Evolutionary conservation across 2,329 filamentous ascomycete genomes (phyloP).

Genomic region (Neurospora sp.): DNA sequence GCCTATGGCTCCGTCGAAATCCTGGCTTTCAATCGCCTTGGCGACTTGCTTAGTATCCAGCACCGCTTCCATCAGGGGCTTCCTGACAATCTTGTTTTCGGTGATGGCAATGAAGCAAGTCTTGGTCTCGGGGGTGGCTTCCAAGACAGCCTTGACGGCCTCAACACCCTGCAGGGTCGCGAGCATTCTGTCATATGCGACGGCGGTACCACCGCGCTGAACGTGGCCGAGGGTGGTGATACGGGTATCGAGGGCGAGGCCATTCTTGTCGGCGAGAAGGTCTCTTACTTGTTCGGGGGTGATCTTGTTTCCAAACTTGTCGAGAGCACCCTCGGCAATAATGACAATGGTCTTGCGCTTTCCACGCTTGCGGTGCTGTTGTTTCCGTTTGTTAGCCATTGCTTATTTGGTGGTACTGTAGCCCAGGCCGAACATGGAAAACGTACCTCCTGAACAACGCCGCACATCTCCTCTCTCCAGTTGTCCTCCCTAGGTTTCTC

Average conservation of each 20-base stretch:
- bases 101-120: conserved; percentile 94
- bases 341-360: conserved; percentile 99
- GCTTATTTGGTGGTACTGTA: neutral
- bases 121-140: conserved; percentile 78
- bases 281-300: conserved; percentile 73
- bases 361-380: conserved; percentile 71
- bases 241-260: conserved; percentile 78
- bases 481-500: conserved; percentile 82
- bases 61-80: conserved; percentile 83
- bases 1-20: conserved; percentile 80
- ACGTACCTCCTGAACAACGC: conserved; percentile 59
- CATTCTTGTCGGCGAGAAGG: conserved; percentile 67
- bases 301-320: conserved; percentile 76
- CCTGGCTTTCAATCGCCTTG: conserved; percentile 69
- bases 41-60: conserved; percentile 76
- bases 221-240: conserved; percentile 95
- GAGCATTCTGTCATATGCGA: conserved; percentile 89
- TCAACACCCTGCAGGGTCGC: conserved; percentile 90
- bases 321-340: conserved; percentile 88
- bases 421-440: conserved; percentile 6
- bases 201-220: conserved; percentile 87
- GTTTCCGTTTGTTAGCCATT: conserved; percentile 15
- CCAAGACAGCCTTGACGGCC: conserved; percentile 83
- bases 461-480: conserved; percentile 84
- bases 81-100: conserved; percentile 94